Conservation (phyloP, 2,329 filamentous ascomycete species). For the Pyricularia pennisetigena region DNA sequence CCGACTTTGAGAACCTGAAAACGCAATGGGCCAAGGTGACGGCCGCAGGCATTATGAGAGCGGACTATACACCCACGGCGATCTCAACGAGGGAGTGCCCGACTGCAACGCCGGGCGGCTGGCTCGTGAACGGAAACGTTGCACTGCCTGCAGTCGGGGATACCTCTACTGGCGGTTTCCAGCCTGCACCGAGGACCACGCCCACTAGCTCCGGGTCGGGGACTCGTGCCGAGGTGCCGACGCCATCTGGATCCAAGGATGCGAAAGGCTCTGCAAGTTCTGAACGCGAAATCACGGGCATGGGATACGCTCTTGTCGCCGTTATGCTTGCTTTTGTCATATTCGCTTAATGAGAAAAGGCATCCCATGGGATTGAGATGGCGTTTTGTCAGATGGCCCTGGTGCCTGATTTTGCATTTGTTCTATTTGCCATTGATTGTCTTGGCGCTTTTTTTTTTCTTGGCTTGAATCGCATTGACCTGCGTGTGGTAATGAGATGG, state of each 20-base stretch:
- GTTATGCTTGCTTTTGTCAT: slow-evolving; percentile 38
- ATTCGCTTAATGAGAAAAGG: neutral
- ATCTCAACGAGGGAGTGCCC: slow-evolving; percentile 59
- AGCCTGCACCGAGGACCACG: slow-evolving; percentile 9
- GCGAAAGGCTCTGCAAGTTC: slow-evolving; percentile 32
- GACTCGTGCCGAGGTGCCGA: slow-evolving; percentile 8
- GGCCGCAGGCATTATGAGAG: slow-evolving; percentile 57
- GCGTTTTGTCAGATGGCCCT: neutral
- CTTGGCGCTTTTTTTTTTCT: neutral
- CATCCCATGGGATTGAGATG: neutral
- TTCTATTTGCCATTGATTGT: slow-evolving; percentile 17
- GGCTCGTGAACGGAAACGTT: slow-evolving; percentile 63
- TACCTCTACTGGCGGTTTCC: slow-evolving; percentile 22
- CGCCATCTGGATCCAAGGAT: slow-evolving; percentile 16
- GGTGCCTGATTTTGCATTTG: slow-evolving; percentile 30
- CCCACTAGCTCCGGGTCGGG: slow-evolving; percentile 11
- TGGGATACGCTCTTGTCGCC: slow-evolving; percentile 35
- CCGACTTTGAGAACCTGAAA: slow-evolving; percentile 73
- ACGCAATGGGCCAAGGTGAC: slow-evolving; percentile 63
- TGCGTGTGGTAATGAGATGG: neutral
- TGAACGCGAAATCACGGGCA: slow-evolving; percentile 36
- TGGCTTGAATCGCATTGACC: neutral
- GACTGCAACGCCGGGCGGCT: slow-evolving; percentile 54
- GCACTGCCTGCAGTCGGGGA: slow-evolving; percentile 60
- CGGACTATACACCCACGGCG: slow-evolving; percentile 53